phyloP scores from a whole-genome alignment of 139 green algal genomes.

The Chlorella ohadii region DNA sequence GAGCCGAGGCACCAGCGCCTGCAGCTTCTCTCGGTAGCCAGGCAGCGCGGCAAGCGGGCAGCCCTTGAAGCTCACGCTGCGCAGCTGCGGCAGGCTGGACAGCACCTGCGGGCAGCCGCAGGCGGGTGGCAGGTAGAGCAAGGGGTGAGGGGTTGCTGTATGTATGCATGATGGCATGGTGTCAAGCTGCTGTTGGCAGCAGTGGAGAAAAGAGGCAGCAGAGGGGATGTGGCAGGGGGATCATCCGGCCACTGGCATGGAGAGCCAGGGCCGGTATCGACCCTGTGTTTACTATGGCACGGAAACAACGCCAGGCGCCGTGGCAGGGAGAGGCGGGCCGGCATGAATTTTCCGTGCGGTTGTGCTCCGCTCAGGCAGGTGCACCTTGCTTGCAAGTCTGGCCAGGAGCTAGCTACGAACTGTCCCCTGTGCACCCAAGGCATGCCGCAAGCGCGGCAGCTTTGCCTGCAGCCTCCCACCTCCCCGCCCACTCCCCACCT shows the following conservation, averaged over 20 bases:
- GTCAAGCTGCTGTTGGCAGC: no score
- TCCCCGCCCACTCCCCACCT: constrained; percentile 7
- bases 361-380: neutral
- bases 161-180: no score
- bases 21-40: constrained; percentile 27
- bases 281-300: constrained; percentile 18
- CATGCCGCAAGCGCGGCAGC: no score
- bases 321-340: neutral
- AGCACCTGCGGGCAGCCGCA: constrained; percentile 34
- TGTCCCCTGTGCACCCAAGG: no score
- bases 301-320: neutral
- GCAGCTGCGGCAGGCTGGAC: constrained; percentile 27
- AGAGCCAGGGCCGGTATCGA: neutral
- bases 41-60: constrained; percentile 19
- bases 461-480: neutral
- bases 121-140: neutral
- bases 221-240: constrained; percentile 14
- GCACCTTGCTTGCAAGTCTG: neutral
- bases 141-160: neutral
- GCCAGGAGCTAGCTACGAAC: no score
- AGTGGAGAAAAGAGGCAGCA: no score
- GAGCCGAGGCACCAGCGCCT: constrained; percentile 32
- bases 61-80: constrained; percentile 45
- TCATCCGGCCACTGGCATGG: constrained; percentile 5
- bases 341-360: constrained; percentile 4